Conservation (phyloP, 176 grass and related monocot species). For the Thinopyrum elongatum region DNA sequence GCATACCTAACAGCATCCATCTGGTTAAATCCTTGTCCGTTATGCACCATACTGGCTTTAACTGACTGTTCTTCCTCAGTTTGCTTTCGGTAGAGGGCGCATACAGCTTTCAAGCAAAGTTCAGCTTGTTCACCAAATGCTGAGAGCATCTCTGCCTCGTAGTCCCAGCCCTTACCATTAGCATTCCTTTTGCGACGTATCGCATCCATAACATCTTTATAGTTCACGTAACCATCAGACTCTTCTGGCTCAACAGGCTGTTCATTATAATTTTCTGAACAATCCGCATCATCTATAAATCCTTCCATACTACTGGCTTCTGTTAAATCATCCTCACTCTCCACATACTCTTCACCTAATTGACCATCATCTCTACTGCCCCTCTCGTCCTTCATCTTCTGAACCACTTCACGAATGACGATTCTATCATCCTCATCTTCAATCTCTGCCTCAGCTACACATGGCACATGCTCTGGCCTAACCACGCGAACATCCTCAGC, state of each 20-base stretch:
- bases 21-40: conserved; percentile 60
- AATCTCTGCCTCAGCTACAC: background rate
- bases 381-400: conserved; percentile 17
- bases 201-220: conserved; percentile 46
- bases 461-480: background rate
- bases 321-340: conserved; percentile 25
- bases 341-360: conserved; percentile 30
- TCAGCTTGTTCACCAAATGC: conserved; percentile 49
- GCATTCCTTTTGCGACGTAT: conserved; percentile 44
- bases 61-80: conserved; percentile 43
- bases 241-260: conserved; percentile 11
- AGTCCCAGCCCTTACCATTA: conserved; percentile 39
- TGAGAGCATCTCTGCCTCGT: conserved; percentile 68
- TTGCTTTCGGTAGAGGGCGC: conserved; percentile 66
- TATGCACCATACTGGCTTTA: conserved; percentile 44
- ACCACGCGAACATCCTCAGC: background rate
- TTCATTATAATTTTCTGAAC: conserved; percentile 31
- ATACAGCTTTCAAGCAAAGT: conserved; percentile 81
- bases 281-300: conserved; percentile 52
- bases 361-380: background rate
- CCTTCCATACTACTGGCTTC: conserved; percentile 46
- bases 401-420: conserved; percentile 36
- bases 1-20: conserved; percentile 57
- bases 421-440: conserved; percentile 34
- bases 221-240: conserved; percentile 27